Evolutionary conservation across 164 flowering plant species (phyloP).

Genomic region (Umbellularia californica): DNA sequence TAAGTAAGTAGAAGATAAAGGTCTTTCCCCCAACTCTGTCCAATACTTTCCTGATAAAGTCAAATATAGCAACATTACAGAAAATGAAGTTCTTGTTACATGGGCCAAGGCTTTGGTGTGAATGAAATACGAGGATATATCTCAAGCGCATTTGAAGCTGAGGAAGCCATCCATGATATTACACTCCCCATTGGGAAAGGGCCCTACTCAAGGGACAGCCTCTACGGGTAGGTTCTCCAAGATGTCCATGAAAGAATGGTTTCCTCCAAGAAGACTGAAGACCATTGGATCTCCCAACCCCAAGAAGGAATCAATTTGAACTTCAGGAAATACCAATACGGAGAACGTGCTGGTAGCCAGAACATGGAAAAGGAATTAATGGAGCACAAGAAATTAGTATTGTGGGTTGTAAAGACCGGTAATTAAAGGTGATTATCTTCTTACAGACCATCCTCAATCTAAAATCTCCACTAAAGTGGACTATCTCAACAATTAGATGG

Average conservation of each 20-base stretch:
- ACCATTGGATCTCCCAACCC: neutral
- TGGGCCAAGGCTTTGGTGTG: neutral
- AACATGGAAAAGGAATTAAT: too few species aligned
- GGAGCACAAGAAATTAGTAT: too few species aligned
- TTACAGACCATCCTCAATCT: too few species aligned
- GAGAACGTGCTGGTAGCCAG: too few species aligned
- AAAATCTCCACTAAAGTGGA: too few species aligned
- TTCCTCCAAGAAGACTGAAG: neutral
- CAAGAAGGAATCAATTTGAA: too few species aligned
- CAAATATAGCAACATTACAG: neutral
- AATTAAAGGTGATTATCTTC: too few species aligned
- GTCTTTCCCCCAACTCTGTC: neutral
- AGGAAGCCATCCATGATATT: neutral
- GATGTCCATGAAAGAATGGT: neutral
- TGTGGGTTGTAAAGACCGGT: too few species aligned
- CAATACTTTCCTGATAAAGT: neutral
- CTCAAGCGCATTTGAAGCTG: too few species aligned
- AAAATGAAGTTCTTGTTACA: neutral
- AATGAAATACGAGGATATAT: neutral
- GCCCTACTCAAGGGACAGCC: neutral
- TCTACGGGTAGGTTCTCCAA: neutral
- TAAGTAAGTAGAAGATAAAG: too few species aligned
- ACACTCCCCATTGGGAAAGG: neutral
- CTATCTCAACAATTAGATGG: too few species aligned
- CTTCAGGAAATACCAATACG: too few species aligned